Evolutionary conservation across 2,329 filamentous ascomycete genomes (phyloP).

Genomic region (Hypoxylon sp.): DNA sequence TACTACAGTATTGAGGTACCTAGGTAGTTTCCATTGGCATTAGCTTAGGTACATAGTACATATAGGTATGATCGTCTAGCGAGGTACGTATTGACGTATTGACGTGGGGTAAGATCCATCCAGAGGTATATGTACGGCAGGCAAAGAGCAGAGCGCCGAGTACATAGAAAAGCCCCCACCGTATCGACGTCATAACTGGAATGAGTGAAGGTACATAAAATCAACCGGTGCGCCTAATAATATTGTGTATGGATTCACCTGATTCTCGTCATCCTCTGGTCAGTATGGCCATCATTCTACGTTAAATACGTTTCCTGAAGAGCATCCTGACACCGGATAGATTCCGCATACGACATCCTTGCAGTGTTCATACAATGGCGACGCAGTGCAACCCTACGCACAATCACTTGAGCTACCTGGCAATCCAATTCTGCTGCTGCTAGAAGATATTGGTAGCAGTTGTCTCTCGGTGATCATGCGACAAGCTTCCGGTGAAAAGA

Average conservation of each 20-base stretch:
- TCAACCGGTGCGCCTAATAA: no score
- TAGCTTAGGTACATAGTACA: no score
- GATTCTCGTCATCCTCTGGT: neutral
- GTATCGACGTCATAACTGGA: neutral
- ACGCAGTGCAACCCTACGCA: conserved; percentile 33
- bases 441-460: conserved; percentile 7
- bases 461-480: conserved; percentile 14
- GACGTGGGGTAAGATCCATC: conserved; percentile 7
- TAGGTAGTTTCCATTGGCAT: no score
- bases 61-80: no score
- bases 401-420: conserved; percentile 24
- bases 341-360: conserved; percentile 22
- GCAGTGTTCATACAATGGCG: conserved; percentile 6
- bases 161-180: neutral
- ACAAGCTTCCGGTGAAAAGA: conserved; percentile 13
- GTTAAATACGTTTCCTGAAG: neutral
- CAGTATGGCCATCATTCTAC: neutral
- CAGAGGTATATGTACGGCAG: neutral
- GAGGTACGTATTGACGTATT: neutral
- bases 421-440: neutral
- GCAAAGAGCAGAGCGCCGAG: no score
- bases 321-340: conserved; percentile 17
- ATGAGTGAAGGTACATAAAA: neutral
- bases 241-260: no score
- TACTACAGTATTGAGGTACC: no score